Percentiles rank a stretch among this genome's conserved stretches.
Evolutionary conservation across 352 stramenopile species (phyloP).

Genomic region (Thraustotheca clavata): DNA sequence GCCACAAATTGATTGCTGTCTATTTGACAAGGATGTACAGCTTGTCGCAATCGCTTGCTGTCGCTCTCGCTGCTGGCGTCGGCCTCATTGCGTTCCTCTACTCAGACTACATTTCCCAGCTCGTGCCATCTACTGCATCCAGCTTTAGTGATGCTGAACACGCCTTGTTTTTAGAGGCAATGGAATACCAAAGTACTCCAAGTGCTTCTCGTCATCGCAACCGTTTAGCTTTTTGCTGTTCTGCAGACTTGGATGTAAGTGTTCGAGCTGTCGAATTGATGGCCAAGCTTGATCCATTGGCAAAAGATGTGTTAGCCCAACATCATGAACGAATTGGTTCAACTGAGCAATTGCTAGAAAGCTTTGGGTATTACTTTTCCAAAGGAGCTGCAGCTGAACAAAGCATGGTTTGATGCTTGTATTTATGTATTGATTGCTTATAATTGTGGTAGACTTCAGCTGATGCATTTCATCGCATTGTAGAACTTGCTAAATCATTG

Average conservation of each 20-base stretch:
- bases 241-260: slow-evolving; percentile 67
- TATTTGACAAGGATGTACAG: slow-evolving; percentile 33
- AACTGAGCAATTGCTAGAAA: slow-evolving; percentile 54
- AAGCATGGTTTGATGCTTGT: slow-evolving; percentile 37
- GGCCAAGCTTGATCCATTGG: slow-evolving; percentile 30
- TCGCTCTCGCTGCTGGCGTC: slow-evolving; percentile 41
- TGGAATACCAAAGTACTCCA: slow-evolving; percentile 43
- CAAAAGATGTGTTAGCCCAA: slow-evolving; percentile 37
- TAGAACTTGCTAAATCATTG: slow-evolving; percentile 53
- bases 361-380: slow-evolving; percentile 78
- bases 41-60: slow-evolving; percentile 46
- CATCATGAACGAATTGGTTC: slow-evolving; percentile 73
- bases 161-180: slow-evolving; percentile 49
- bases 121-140: slow-evolving; percentile 33
- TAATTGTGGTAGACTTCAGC: slow-evolving; percentile 31
- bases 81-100: slow-evolving; percentile 48
- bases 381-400: slow-evolving; percentile 69
- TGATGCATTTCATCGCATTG: slow-evolving; percentile 64
- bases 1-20: background rate
- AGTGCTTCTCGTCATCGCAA: slow-evolving; percentile 23
- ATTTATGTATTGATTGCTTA: background rate
- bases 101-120: slow-evolving; percentile 39
- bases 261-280: slow-evolving; percentile 71
- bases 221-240: slow-evolving; percentile 74
- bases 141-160: slow-evolving; percentile 43